Conservation (phyloP, 352 stramenopile species). For the Halophytophthora polymorphica region DNA sequence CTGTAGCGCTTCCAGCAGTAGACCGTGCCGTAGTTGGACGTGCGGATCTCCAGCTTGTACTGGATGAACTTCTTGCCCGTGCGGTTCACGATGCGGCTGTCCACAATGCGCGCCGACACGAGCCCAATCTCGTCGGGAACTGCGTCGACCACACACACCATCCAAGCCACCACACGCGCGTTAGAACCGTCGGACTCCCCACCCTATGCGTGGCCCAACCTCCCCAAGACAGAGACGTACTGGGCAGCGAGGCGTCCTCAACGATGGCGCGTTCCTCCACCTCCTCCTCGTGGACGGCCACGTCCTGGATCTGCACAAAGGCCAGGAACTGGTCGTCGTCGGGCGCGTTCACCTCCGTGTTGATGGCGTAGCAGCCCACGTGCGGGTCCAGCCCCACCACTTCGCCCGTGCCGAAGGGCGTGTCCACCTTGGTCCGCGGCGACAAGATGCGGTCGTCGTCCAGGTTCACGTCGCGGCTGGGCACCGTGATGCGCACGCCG, state of each 20-base stretch:
- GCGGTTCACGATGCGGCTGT: constrained; percentile 80
- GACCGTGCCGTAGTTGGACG: constrained; percentile 85
- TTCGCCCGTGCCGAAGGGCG: constrained; percentile 78
- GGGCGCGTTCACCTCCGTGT: constrained; percentile 72
- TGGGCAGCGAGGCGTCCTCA: constrained; percentile 71
- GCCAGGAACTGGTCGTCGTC: constrained; percentile 80
- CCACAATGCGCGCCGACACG: constrained; percentile 77
- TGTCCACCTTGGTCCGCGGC: constrained; percentile 80
- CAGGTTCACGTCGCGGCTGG: constrained; percentile 66
- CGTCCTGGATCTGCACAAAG: constrained; percentile 81
- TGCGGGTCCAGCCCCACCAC: constrained; percentile 82
- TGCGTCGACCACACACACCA: constrained; percentile 17
- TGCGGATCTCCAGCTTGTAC: constrained; percentile 88
- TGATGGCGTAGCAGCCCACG: constrained; percentile 87
- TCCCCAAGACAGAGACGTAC: constrained; percentile 35
- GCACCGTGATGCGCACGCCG: constrained; percentile 68
- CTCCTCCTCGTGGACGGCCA: constrained; percentile 66
- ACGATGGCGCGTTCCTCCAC: constrained; percentile 77
- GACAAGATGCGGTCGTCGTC: constrained; percentile 86
- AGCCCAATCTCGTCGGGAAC: constrained; percentile 82
- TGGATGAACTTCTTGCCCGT: constrained; percentile 88
- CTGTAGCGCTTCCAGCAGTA: constrained; percentile 89
- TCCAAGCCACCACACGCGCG: constrained; percentile 8
- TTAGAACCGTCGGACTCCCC: too few species aligned
- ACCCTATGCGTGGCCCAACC: constrained; percentile 24